A percentile compares a stretch with the other conserved stretches of the same genome.
Conservation (phyloP, 2,329 filamentous ascomycete genomes). For the Bertia moriformis region DNA sequence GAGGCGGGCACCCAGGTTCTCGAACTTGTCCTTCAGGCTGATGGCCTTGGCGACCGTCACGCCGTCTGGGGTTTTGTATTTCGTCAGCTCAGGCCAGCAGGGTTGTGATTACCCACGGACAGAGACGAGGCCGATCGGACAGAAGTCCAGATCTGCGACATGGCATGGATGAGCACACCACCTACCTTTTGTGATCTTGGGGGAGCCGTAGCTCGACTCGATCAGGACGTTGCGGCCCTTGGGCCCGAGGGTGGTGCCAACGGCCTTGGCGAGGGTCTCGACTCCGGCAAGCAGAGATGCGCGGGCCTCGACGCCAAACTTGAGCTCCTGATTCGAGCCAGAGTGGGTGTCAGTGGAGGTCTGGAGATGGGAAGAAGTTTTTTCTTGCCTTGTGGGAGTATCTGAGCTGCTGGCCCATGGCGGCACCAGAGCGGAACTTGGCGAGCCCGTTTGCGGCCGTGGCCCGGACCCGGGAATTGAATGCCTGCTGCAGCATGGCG, state of each 20-base stretch:
- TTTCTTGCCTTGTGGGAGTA: constrained; percentile 85
- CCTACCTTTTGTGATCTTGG: constrained; percentile 98
- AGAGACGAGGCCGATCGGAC: not conserved
- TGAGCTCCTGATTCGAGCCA: constrained; percentile 63
- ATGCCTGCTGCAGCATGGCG: constrained; percentile 92
- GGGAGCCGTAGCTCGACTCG: constrained; percentile 94
- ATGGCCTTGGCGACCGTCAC: constrained; percentile 83
- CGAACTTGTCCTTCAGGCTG: constrained; percentile 93
- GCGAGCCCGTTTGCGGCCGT: constrained; percentile 52
- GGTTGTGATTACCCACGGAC: no score
- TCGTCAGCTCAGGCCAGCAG: not conserved
- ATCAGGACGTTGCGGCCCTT: constrained; percentile 98
- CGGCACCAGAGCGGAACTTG: constrained; percentile 51
- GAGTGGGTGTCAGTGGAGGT: constrained; percentile 9
- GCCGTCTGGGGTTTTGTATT: no score
- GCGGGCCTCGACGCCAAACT: constrained; percentile 91
- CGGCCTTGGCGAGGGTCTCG: constrained; percentile 89
- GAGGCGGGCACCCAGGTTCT: constrained; percentile 93
- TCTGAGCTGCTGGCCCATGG: constrained; percentile 69
- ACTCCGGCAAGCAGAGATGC: constrained; percentile 83
- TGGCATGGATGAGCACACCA: no score
- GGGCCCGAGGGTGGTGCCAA: constrained; percentile 87
- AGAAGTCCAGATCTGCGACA: not conserved
- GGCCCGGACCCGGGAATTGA: constrained; percentile 52
- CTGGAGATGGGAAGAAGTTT: constrained; percentile 9